phyloP scores from a whole-genome alignment of 257 asterid species.

The Solanum pimpinellifolium region DNA sequence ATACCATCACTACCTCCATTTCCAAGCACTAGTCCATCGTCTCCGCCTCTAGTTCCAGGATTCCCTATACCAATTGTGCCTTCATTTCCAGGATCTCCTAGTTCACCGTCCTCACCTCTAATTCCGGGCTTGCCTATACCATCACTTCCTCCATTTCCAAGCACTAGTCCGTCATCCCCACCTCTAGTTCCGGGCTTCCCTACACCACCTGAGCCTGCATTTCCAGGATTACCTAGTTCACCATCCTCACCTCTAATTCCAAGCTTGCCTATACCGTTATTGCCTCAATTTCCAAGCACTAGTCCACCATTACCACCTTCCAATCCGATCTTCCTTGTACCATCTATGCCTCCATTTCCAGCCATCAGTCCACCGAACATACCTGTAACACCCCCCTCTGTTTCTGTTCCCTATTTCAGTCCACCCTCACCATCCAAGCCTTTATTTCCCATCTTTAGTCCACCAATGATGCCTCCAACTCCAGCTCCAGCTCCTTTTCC shows the following conservation, averaged over 20 bases:
- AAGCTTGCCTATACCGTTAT: not conserved
- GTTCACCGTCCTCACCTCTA: not conserved
- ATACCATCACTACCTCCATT: not conserved
- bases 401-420: not conserved
- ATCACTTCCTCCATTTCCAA: not conserved
- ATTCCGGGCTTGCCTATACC: not conserved
- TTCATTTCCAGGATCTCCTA: not conserved
- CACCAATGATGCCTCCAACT: not conserved
- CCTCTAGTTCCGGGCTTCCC: not conserved
- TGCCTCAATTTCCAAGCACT: constrained; percentile 31
- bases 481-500: not conserved
- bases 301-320: constrained; percentile 25
- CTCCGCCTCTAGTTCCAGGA: not conserved
- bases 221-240: not conserved
- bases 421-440: constrained; percentile 32
- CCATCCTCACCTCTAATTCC: not conserved
- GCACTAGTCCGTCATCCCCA: not conserved
- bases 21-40: constrained; percentile 36
- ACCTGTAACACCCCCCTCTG: not conserved
- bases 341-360: constrained; percentile 29
- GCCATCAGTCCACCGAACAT: not conserved
- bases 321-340: not conserved
- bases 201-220: not conserved
- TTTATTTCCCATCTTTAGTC: not conserved
- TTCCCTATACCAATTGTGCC: not conserved